Conservation (phyloP, 2,329 filamentous ascomycete species). For the Aspergillus neotritici region DNA sequence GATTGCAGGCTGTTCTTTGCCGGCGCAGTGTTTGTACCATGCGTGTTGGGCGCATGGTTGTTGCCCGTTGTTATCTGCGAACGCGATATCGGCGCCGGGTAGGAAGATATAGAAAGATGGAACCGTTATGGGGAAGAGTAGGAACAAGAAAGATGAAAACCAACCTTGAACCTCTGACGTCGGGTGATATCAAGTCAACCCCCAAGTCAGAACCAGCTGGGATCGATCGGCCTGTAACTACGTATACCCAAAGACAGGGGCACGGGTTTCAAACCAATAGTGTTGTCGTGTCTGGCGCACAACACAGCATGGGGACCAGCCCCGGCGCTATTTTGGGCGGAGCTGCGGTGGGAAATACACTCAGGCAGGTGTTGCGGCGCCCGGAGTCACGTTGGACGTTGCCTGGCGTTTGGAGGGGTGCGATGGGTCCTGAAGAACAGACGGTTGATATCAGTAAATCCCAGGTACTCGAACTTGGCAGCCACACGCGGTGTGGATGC, state of each 20-base stretch:
- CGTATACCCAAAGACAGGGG: conserved; percentile 7
- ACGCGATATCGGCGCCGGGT: neutral
- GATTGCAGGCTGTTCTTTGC: no score
- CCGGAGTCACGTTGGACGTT: conserved; percentile 24
- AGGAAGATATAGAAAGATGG: neutral
- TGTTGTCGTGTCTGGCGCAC: conserved; percentile 7
- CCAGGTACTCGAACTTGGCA: conserved; percentile 17
- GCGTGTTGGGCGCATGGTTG: no score
- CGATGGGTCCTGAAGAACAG: conserved; percentile 21
- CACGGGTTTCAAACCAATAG: neutral
- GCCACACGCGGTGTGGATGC: conserved; percentile 12
- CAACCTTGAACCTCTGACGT: conserved; percentile 31
- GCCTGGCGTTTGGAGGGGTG: conserved; percentile 32
- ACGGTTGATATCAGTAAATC: conserved; percentile 30
- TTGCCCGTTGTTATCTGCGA: neutral
- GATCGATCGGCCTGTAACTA: conserved; percentile 11
- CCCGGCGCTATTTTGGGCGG: conserved; percentile 19
- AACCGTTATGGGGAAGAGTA: conserved; percentile 5
- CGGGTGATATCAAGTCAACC: conserved; percentile 7
- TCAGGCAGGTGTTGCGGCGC: conserved; percentile 31
- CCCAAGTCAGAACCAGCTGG: conserved; percentile 21
- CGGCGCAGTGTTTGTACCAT: no score
- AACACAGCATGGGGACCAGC: conserved; percentile 24
- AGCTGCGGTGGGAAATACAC: neutral
- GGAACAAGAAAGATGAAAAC: conserved; percentile 23